These are phyloP conservation scores for Aspergillaceae sp. DNA, from an alignment of 2,329 filamentous ascomycete species.

Conservation along the genomic window DNA sequence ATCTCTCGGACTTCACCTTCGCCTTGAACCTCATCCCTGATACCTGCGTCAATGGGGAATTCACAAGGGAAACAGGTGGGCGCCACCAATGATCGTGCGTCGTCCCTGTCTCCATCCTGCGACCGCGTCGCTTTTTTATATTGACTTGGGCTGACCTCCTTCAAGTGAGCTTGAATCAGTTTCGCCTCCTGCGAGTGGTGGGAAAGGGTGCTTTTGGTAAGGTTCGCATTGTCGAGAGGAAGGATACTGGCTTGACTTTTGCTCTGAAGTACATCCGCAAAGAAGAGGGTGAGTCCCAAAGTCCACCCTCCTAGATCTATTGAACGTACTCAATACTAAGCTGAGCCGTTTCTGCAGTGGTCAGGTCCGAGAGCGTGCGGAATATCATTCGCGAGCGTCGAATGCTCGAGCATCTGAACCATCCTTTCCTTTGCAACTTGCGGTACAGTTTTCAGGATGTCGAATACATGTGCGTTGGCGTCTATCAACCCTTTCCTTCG, in stretches of 20 bases:
- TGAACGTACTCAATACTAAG: too few species aligned
- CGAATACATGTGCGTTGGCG: slow-evolving; percentile 74
- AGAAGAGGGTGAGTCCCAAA: slow-evolving; percentile 64
- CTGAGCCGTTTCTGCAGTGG: slow-evolving; percentile 49
- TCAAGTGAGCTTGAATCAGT: slow-evolving; percentile 92
- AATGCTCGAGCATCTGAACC: slow-evolving; percentile 97
- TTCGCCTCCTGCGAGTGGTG: slow-evolving; percentile 87
- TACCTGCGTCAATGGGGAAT: slow-evolving; percentile 65
- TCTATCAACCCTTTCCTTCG: neutral
- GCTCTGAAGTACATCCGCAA: slow-evolving; percentile 97
- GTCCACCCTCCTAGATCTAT: too few species aligned
- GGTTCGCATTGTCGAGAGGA: slow-evolving; percentile 95
- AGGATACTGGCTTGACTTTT: slow-evolving; percentile 88
- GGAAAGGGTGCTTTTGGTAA: slow-evolving; percentile 98
- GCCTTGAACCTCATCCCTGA: too few species aligned
- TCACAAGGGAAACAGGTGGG: slow-evolving; percentile 88
- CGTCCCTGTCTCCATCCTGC: slow-evolving; percentile 1
- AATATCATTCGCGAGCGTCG: slow-evolving; percentile 96
- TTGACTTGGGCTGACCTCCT: neutral
- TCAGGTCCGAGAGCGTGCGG: slow-evolving; percentile 92
- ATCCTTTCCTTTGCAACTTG: slow-evolving; percentile 96
- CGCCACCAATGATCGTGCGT: slow-evolving; percentile 83
- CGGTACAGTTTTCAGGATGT: slow-evolving; percentile 99
- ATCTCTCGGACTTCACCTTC: slow-evolving; percentile 4
- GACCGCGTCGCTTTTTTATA: neutral